These are phyloP conservation scores for Podospora sp. DNA, from an alignment of 495 filamentous ascomycete genomes.

Conservation along the genomic window DNA sequence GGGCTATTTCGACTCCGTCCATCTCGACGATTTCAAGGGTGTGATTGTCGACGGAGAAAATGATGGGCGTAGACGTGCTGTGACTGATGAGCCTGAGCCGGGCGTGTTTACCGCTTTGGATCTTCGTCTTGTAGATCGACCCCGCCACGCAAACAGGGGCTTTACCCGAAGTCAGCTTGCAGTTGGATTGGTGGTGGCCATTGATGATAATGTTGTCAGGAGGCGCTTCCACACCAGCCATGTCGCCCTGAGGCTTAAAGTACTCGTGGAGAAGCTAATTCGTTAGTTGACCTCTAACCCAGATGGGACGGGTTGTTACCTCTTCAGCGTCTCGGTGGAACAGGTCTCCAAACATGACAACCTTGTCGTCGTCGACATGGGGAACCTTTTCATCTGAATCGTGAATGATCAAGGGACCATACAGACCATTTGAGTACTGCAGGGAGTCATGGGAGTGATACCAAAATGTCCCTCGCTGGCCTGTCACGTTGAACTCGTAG, in stretches of 20 bases:
- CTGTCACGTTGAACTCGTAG: conserved; percentile 53
- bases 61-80: not conserved
- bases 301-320: not conserved
- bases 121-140: not conserved
- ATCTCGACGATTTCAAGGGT: conserved; percentile 8
- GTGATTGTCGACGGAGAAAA: conserved; percentile 4
- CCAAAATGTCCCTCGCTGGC: conserved; percentile 42
- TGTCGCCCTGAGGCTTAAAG: not conserved
- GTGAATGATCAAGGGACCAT: conserved; percentile 55
- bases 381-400: conserved; percentile 42
- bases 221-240: not conserved
- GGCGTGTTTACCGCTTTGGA: not conserved
- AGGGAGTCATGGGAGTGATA: conserved; percentile 53
- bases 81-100: not conserved
- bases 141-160: not conserved
- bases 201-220: conserved; percentile 15
- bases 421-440: conserved; percentile 51
- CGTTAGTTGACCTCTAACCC: too few species aligned
- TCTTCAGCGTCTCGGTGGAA: conserved; percentile 6
- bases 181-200: conserved; percentile 1
- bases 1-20: not conserved
- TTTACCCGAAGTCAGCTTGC: not conserved
- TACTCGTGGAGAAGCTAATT: not conserved
- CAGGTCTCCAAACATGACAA: not conserved
- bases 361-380: not conserved